Evolutionary conservation across 75 land plant genomes (phyloP).

Genomic region (Ceratopteris richardii): DNA sequence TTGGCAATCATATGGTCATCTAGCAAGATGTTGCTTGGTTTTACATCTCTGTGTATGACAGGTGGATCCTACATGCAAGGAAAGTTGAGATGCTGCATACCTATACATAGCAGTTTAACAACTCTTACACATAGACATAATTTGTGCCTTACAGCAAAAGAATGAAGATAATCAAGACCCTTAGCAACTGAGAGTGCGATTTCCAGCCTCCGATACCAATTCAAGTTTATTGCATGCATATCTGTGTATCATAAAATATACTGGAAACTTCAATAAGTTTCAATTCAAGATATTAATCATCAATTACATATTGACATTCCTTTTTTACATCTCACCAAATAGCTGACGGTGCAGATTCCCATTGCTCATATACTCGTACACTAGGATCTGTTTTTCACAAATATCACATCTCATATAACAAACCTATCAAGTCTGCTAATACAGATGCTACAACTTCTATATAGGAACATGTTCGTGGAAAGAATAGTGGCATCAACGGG

Average conservation of each 20-base stretch:
- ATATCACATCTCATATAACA: neutral
- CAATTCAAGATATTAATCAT: neutral
- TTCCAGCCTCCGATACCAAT: constrained; percentile 30
- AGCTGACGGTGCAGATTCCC: constrained; percentile 31
- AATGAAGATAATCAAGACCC: constrained; percentile 35
- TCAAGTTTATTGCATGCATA: constrained; percentile 7
- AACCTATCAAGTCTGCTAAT: neutral
- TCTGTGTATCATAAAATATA: constrained; percentile 3
- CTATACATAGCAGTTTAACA: neutral
- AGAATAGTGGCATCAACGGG: too few relatives aligned
- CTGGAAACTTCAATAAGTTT: neutral
- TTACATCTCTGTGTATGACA: constrained; percentile 29
- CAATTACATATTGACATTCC: too few relatives aligned
- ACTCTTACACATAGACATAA: too few relatives aligned
- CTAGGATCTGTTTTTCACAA: constrained; percentile 23
- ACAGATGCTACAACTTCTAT: too few relatives aligned
- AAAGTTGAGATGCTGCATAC: too few relatives aligned
- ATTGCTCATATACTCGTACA: constrained; percentile 44
- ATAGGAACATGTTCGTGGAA: too few relatives aligned
- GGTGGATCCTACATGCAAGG: constrained; percentile 31
- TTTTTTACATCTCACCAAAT: constrained; percentile 17
- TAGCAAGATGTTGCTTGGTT: constrained; percentile 31
- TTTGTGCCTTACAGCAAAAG: constrained; percentile 25
- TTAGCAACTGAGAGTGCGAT: constrained; percentile 31
- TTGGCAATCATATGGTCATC: constrained; percentile 30